Percentiles rank a stretch among this genome's conserved stretches.
Conservation (phyloP, 2,329 filamentous ascomycete species). For the Penicillium fuscoglaucum region DNA sequence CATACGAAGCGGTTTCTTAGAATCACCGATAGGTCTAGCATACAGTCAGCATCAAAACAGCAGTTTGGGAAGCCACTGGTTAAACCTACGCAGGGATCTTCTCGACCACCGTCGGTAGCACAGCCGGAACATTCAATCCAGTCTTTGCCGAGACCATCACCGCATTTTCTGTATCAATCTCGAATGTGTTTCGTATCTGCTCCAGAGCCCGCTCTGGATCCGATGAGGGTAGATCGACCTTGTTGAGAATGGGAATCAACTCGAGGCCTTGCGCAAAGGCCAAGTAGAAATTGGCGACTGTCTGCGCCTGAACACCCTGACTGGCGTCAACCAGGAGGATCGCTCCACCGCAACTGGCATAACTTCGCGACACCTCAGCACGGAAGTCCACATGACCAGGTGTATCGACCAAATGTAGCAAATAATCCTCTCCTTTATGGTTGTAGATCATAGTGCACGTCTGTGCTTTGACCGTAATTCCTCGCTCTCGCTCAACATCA, state of each 20-base stretch:
- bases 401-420: constrained; percentile 93
- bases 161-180: constrained; percentile 75
- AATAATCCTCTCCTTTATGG: constrained; percentile 79
- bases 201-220: constrained; percentile 82
- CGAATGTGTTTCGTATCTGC: constrained; percentile 83
- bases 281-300: constrained; percentile 96
- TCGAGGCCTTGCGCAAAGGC: constrained; percentile 88
- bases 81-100: constrained; percentile 67
- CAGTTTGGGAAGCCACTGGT: neutral
- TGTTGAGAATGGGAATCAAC: constrained; percentile 92
- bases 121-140: constrained; percentile 77
- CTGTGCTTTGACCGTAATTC: constrained; percentile 98
- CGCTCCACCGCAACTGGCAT: constrained; percentile 92
- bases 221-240: constrained; percentile 88
- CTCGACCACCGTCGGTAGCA: constrained; percentile 83
- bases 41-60: constrained; percentile 20
- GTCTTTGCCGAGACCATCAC: constrained; percentile 90
- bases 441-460: constrained; percentile 98
- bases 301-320: constrained; percentile 96
- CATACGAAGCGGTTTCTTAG: constrained; percentile 71
- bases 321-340: constrained; percentile 91
- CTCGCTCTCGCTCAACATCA: constrained; percentile 91
- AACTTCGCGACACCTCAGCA: constrained; percentile 91
- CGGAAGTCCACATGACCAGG: constrained; percentile 97
- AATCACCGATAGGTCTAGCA: constrained; percentile 66